Base-by-base conservation (phyloP, 176 grass and related monocot species). In the Triticum timopheevii region DNA sequence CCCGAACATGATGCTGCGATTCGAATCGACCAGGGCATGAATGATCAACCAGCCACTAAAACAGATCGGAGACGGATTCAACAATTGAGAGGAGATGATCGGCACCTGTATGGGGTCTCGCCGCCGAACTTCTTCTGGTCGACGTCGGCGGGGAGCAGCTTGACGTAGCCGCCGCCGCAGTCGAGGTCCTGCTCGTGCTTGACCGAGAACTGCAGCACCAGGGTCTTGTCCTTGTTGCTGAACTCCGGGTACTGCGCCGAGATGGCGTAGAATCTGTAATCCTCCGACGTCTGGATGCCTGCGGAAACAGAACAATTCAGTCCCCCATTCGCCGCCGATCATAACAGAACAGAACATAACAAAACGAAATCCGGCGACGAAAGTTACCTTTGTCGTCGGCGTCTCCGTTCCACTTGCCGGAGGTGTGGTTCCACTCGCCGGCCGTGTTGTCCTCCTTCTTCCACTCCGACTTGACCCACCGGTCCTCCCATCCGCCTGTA, bases 211-310 rank as follows among this genome's bases (percentile, higher is more conserved):
- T 96, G 94, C 38, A 96, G 81, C 81, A 93, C 94, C 30, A 96
- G 44, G 75, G 87, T 88, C 87, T 72, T 92, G 12, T 90, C 91
- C 84, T 89, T 96, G 93, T 91, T 98, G 81, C 83, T 94, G 52
- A 98, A 88, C 84, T 92, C 88, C 1, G 92, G 88, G 81, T 91
- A 94, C 66, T 94, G 77, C 22, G 93, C 90, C 19, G 92, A 98
- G 77, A 98, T 98, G 78, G 93, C 96, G 36, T 98, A 98, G 90
- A 98, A 98, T 66, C 96, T 96, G 69, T 98, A 88, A 71, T 98
- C 92, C 78, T 96, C 90, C 13, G 93, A 92, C 50, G 96, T 98
- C 82, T 98, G 96, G 80, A 98, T 98, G 13, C 96, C 96, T 98
- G 84, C 24, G 31, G 28, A 65, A 61, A 30, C 44, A 76, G 44